Evolutionary conservation across 202 grass and related monocot species (phyloP).

Genomic region (Eragrostis tef): DNA sequence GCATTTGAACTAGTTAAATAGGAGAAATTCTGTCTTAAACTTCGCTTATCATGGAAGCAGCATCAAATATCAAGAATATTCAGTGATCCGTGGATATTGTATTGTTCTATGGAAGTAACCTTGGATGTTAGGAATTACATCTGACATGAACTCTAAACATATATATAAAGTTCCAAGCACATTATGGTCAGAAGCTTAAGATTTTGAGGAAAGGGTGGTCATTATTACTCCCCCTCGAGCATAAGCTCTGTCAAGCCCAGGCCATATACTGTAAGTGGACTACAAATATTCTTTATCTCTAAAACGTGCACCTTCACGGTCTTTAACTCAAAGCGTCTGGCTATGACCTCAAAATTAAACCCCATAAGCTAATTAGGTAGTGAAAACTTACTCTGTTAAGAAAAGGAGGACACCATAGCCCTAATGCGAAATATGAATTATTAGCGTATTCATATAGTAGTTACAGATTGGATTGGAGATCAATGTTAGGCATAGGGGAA

Average conservation of each 20-base stretch:
- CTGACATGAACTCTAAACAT: neutral
- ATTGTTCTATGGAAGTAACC: neutral
- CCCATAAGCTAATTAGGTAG: neutral
- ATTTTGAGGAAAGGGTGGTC: neutral
- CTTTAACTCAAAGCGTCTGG: neutral
- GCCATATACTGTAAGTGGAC: too few relatives aligned
- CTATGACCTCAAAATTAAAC: neutral
- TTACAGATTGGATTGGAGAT: neutral
- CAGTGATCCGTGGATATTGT: neutral
- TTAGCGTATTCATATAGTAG: neutral
- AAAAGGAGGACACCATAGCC: neutral
- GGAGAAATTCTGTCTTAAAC: neutral
- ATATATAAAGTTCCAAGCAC: neutral
- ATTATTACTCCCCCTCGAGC: neutral
- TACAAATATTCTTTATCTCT: neutral
- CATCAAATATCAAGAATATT: neutral
- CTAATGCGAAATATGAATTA: neutral
- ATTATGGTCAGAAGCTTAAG: neutral
- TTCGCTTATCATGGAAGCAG: slow-evolving; percentile 6
- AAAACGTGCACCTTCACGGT: neutral
- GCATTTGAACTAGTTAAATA: neutral
- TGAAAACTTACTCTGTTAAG: neutral
- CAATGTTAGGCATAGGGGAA: slow-evolving; percentile 1
- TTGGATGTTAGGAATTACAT: neutral
- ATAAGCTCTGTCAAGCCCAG: neutral